Evolutionary conservation across 306 rosid genomes (phyloP).

Genomic region (Cucumis cinereus): DNA sequence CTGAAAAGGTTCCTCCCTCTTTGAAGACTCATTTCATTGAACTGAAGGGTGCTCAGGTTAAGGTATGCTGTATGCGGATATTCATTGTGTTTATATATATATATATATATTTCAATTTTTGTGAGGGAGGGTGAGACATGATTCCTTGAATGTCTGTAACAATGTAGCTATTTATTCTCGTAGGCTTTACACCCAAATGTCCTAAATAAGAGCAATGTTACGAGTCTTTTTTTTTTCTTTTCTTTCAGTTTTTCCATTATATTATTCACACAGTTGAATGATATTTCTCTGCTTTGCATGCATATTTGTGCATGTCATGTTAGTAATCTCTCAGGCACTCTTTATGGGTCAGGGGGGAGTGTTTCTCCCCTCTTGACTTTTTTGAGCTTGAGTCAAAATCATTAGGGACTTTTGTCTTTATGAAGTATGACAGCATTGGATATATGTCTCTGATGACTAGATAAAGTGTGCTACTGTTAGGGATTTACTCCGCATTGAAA

Average conservation of each 20-base stretch:
- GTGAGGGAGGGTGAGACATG: not conserved
- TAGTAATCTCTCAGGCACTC: not conserved
- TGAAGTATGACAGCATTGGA: not conserved
- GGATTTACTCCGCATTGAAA: not conserved
- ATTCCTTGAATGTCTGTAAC: not conserved
- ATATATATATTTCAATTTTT: not conserved
- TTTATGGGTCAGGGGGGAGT: not conserved
- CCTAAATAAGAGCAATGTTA: not conserved
- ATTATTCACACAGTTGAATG: not conserved
- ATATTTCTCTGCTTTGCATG: not conserved
- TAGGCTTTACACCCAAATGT: not conserved
- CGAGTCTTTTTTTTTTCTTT: not conserved
- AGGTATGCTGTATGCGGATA: conserved; percentile 28
- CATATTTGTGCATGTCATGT: not conserved
- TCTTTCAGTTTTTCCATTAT: not conserved
- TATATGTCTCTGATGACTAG: not conserved
- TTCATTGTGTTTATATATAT: not conserved
- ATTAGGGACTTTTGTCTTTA: not conserved
- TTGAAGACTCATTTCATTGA: conserved; percentile 73
- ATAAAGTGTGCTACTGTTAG: not conserved
- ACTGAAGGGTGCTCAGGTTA: conserved; percentile 96
- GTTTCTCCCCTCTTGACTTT: not conserved
- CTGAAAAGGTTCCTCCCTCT: conserved; percentile 76
- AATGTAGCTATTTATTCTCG: not conserved
- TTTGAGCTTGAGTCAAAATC: not conserved